Evolutionary conservation across 2,329 filamentous ascomycete genomes (phyloP).

Genomic region (Orbilia brochopaga): DNA sequence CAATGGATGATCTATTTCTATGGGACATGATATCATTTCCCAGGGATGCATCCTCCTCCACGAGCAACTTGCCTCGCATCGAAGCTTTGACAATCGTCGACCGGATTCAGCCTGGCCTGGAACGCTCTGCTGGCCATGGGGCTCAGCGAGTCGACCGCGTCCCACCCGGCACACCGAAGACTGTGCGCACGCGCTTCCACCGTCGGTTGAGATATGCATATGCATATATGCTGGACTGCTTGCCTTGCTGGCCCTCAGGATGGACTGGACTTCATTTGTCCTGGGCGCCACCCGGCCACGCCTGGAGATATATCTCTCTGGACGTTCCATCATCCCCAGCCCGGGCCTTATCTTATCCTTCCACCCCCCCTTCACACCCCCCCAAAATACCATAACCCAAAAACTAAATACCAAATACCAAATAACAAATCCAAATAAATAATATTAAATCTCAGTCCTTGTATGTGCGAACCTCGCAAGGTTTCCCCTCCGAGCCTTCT

Average conservation of each 20-base stretch:
- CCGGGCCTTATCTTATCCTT: constrained; percentile 10
- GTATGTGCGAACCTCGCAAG: constrained; percentile 3
- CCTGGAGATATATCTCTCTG: constrained; percentile 20
- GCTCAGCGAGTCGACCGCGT: constrained; percentile 5
- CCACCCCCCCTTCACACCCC: too few species aligned
- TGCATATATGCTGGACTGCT: background rate
- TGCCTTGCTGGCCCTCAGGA: constrained; percentile 3
- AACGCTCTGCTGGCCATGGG: background rate
- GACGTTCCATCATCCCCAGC: constrained; percentile 15
- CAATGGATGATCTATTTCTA: too few species aligned
- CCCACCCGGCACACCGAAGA: constrained; percentile 27
- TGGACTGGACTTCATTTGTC: constrained; percentile 7
- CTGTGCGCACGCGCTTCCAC: constrained; percentile 15
- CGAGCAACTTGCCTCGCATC: too few species aligned
- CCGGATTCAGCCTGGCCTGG: background rate
- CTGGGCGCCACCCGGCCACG: constrained; percentile 6
- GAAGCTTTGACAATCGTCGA: background rate
- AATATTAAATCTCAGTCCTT: constrained; percentile 1
- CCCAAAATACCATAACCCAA: background rate
- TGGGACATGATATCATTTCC: too few species aligned
- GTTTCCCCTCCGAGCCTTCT: constrained; percentile 4
- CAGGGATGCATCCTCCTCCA: too few species aligned
- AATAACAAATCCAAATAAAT: background rate
- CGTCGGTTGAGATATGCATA: constrained; percentile 3
- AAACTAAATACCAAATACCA: too few species aligned